These are phyloP conservation scores for Fusarium sororula DNA, from an alignment of 2,329 filamentous ascomycete species.

Conservation along the genomic window DNA sequence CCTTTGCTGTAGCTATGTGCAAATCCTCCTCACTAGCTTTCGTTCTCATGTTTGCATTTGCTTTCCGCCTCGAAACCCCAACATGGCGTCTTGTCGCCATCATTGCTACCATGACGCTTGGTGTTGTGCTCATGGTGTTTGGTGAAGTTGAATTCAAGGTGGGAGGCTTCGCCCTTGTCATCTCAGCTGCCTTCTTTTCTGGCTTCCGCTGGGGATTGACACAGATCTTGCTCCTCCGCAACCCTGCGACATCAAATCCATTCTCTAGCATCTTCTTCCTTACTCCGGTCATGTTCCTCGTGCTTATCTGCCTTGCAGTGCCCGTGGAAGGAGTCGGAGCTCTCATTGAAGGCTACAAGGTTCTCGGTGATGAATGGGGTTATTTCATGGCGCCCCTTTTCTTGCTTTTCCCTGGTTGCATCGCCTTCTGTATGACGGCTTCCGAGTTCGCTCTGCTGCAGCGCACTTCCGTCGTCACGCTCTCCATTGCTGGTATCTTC, in stretches of 20 bases:
- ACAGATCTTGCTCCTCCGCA: slow-evolving; percentile 91
- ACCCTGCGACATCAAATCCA: slow-evolving; percentile 93
- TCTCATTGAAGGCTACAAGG: slow-evolving; percentile 71
- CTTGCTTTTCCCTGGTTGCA: slow-evolving; percentile 85
- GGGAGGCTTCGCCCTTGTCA: slow-evolving; percentile 89
- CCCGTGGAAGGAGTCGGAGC: slow-evolving; percentile 82
- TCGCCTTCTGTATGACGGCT: slow-evolving; percentile 96
- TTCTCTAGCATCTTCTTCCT: slow-evolving; percentile 98
- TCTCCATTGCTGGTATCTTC: slow-evolving; percentile 97
- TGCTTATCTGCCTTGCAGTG: slow-evolving; percentile 81
- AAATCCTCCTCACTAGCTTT: slow-evolving; percentile 97
- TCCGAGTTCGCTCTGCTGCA: slow-evolving; percentile 95
- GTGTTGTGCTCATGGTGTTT: slow-evolving; percentile 98
- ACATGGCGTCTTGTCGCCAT: slow-evolving; percentile 87
- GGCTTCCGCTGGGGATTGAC: slow-evolving; percentile 99
- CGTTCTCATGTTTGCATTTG: slow-evolving; percentile 92
- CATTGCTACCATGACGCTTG: slow-evolving; percentile 89
- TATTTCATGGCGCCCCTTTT: slow-evolving; percentile 72
- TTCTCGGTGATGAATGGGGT: slow-evolving; percentile 75
- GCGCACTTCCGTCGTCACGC: slow-evolving; percentile 93
- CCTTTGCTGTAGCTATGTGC: slow-evolving; percentile 77
- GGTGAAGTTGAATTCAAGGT: slow-evolving; percentile 91
- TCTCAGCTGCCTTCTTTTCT: slow-evolving; percentile 92
- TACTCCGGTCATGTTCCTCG: slow-evolving; percentile 95
- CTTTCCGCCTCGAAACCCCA: slow-evolving; percentile 89